Percentiles rank a stretch among this genome's conserved stretches.
phyloP scores from a whole-genome alignment of 1,139 yeast species.

The Lipomyces yarrowii region DNA sequence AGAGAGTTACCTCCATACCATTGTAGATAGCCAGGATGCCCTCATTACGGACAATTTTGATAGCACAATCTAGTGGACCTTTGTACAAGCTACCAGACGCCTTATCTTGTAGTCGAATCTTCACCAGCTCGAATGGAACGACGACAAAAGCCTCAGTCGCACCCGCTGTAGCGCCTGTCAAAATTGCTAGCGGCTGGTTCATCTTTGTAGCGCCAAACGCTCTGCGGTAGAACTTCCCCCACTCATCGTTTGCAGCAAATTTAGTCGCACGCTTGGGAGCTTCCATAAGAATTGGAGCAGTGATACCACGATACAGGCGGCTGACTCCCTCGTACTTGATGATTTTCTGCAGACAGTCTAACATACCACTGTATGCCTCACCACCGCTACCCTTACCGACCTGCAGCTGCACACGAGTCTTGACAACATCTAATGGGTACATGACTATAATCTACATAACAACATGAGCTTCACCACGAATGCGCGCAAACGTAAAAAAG shows the following conservation, averaged over 20 bases:
- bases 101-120: conserved; percentile 88
- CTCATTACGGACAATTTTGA: conserved; percentile 67
- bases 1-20: conserved; percentile 93
- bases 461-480: background rate
- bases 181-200: conserved; percentile 80
- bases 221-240: conserved; percentile 82
- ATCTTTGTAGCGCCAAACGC: conserved; percentile 68
- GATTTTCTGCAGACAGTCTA: conserved; percentile 81
- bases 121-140: conserved; percentile 89
- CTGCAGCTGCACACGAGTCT: conserved; percentile 93
- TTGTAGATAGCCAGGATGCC: conserved; percentile 87
- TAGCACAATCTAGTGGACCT: conserved; percentile 83
- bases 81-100: conserved; percentile 64
- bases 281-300: conserved; percentile 97
- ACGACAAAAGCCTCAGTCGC: conserved; percentile 95
- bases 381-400: conserved; percentile 52
- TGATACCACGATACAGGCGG: conserved; percentile 86
- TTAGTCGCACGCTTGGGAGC: conserved; percentile 99
- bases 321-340: conserved; percentile 82
- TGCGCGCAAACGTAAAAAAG: background rate
- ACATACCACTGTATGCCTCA: conserved; percentile 77
- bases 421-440: conserved; percentile 98
- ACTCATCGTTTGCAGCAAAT: conserved; percentile 97
- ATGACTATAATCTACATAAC: conserved; percentile 68
- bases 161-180: conserved; percentile 98